phyloP scores from a whole-genome alignment of 2,329 filamentous ascomycete genomes.

The Fusarium udum region DNA sequence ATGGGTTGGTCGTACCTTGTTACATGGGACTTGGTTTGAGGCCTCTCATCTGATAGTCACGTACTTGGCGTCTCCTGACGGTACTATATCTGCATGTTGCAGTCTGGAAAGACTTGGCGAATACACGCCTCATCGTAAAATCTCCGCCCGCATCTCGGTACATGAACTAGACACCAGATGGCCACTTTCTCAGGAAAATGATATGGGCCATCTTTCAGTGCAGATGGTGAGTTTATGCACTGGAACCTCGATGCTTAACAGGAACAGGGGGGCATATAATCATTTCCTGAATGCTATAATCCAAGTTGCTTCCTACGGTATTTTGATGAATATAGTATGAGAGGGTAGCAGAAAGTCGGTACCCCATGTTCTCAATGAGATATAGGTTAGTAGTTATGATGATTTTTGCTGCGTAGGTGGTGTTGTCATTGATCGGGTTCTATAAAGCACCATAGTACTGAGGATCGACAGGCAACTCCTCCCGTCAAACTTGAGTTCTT shows the following conservation, averaged over 20 bases:
- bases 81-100: neutral
- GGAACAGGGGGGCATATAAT: neutral
- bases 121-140: conserved; percentile 1
- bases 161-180: conserved; percentile 9
- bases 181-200: neutral
- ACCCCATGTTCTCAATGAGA: neutral
- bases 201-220: neutral
- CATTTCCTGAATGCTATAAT: neutral
- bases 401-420: neutral
- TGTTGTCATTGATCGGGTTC: neutral
- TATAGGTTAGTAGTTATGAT: neutral
- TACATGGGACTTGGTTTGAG: conserved; percentile 60
- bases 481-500: neutral
- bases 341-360: neutral
- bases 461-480: neutral
- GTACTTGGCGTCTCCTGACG: conserved; percentile 12
- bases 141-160: conserved; percentile 11
- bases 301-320: neutral
- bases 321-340: neutral
- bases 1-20: conserved; percentile 58
- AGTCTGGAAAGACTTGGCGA: conserved; percentile 6
- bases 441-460: neutral
- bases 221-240: neutral
- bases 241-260: neutral
- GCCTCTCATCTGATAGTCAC: conserved; percentile 6